Percentiles rank a stretch among this genome's conserved stretches.
These are phyloP conservation scores for Saccharomycopsis fermentans DNA, from an alignment of 805 yeast genomes.

Conservation along the genomic window DNA sequence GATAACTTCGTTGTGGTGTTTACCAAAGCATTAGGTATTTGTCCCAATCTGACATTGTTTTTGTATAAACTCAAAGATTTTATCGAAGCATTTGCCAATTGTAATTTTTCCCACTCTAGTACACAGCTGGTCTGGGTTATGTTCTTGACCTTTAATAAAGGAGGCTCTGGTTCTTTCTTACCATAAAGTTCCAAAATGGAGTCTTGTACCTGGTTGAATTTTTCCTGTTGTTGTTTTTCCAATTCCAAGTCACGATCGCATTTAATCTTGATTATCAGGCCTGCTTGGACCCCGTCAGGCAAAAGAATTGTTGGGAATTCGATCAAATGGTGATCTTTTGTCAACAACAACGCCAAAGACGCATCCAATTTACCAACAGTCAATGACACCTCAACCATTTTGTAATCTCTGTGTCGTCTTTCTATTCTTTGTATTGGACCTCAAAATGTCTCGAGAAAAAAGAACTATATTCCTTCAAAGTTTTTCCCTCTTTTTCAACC, in stretches of 20 bases:
- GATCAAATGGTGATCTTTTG: constrained; percentile 86
- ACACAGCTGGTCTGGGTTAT: constrained; percentile 93
- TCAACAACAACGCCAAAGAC: constrained; percentile 79
- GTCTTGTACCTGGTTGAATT: constrained; percentile 60
- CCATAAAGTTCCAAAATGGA: constrained; percentile 69
- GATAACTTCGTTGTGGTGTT: constrained; percentile 79
- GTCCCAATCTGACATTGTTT: constrained; percentile 62
- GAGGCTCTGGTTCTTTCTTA: constrained; percentile 55
- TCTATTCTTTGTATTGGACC: too few relatives aligned
- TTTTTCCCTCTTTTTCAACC: too few relatives aligned
- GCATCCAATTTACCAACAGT: constrained; percentile 96
- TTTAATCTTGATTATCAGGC: constrained; percentile 77
- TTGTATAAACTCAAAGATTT: constrained; percentile 70
- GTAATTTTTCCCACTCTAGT: constrained; percentile 84
- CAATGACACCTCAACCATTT: constrained; percentile 79
- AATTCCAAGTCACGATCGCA: constrained; percentile 69
- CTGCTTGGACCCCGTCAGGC: constrained; percentile 86
- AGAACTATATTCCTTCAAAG: too few relatives aligned
- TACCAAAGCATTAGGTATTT: constrained; percentile 72
- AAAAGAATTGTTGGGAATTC: constrained; percentile 93
- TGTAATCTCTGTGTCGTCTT: too few relatives aligned
- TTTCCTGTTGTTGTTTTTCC: constrained; percentile 48
- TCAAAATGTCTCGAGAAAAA: too few relatives aligned
- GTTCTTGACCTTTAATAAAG: constrained; percentile 59
- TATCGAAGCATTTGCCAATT: constrained; percentile 72